These are phyloP conservation scores for Musa schizocarpa DNA, from an alignment of 176 grass and related monocot species.

Conservation along the genomic window DNA sequence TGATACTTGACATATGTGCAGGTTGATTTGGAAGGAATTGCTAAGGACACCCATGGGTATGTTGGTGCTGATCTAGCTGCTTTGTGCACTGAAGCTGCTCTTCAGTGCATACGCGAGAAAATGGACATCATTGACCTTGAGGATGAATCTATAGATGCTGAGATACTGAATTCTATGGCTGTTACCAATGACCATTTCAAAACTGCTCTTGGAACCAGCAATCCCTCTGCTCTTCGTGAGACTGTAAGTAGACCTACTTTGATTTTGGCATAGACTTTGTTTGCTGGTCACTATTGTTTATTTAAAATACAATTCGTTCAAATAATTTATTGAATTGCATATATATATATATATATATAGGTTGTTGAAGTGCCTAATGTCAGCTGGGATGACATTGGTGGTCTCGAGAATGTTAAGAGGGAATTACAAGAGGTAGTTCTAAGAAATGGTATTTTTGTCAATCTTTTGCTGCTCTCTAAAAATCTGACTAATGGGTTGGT, in stretches of 20 bases:
- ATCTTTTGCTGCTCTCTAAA: not conserved
- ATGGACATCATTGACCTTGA: slow-evolving; percentile 30
- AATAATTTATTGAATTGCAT: not conserved
- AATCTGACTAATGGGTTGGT: not conserved
- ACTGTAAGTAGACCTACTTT: not conserved
- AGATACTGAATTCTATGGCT: slow-evolving; percentile 37
- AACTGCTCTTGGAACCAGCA: slow-evolving; percentile 9
- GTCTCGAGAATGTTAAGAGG: slow-evolving; percentile 36
- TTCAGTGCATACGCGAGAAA: slow-evolving; percentile 41
- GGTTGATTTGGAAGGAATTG: slow-evolving; percentile 34
- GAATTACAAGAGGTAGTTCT: slow-evolving; percentile 32
- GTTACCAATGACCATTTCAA: slow-evolving; percentile 11
- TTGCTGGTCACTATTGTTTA: too few relatives aligned
- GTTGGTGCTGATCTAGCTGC: slow-evolving; percentile 41
- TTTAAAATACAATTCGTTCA: too few relatives aligned
- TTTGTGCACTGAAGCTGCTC: slow-evolving; percentile 36
- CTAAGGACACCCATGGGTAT: slow-evolving; percentile 31
- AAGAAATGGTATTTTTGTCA: not conserved
- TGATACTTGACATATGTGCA: not conserved
- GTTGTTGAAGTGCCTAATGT: slow-evolving; percentile 49
- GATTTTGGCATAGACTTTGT: not conserved
- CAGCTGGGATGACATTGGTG: slow-evolving; percentile 41
- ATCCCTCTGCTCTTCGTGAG: slow-evolving; percentile 7
- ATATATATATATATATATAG: not conserved
- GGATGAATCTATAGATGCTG: slow-evolving; percentile 30